Percentiles rank a stretch among this genome's conserved stretches.
Conservation (phyloP, 768 basidiomycete species). For the Suillus plorans region DNA sequence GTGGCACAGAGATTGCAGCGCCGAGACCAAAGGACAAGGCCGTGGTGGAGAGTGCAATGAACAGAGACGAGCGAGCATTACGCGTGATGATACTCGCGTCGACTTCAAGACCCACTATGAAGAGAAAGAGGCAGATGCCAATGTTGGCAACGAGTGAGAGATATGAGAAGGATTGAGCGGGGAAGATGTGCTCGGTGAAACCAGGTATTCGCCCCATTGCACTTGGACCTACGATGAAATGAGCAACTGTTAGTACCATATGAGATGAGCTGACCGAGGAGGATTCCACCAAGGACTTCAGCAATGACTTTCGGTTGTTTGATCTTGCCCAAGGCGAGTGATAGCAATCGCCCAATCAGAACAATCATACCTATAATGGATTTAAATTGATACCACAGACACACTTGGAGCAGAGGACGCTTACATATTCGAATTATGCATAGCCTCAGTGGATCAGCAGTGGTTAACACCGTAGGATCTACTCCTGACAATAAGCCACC, state of each 20-base stretch:
- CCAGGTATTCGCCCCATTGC: slow-evolving; percentile 83
- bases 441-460: slow-evolving; percentile 66
- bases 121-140: slow-evolving; percentile 85
- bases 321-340: slow-evolving; percentile 67
- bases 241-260: slow-evolving; percentile 38
- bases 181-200: slow-evolving; percentile 87
- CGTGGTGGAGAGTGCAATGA: slow-evolving; percentile 81
- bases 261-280: slow-evolving; percentile 53
- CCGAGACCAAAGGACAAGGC: slow-evolving; percentile 86
- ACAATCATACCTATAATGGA: slow-evolving; percentile 71
- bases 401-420: slow-evolving; percentile 20
- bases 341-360: slow-evolving; percentile 69
- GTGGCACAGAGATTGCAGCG: slow-evolving; percentile 65
- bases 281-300: slow-evolving; percentile 84
- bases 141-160: slow-evolving; percentile 88
- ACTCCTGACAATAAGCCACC: slow-evolving; percentile 75
- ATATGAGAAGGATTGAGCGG: slow-evolving; percentile 63
- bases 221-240: slow-evolving; percentile 36
- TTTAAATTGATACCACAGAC: neutral
- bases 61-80: slow-evolving; percentile 63
- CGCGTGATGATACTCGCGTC: slow-evolving; percentile 77
- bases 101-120: slow-evolving; percentile 93
- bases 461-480: slow-evolving; percentile 67
- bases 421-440: slow-evolving; percentile 80
- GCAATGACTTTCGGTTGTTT: slow-evolving; percentile 86